Evolutionary conservation across 768 basidiomycete genomes (phyloP), one percentile per base, ranked within the genome.

Genomic region (Mycena crocata): DNA sequence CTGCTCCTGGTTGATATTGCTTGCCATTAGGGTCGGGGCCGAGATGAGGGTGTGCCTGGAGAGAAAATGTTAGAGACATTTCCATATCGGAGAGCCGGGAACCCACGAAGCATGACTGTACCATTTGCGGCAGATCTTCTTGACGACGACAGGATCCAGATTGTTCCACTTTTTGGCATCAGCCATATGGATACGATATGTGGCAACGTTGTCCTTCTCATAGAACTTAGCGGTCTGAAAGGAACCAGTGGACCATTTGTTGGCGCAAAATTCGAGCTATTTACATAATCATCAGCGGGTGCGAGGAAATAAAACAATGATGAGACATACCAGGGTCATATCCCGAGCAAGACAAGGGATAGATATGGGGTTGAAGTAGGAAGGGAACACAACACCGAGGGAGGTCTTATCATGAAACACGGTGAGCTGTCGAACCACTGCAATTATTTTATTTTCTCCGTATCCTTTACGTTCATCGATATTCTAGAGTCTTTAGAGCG

Each of bases 401-500:
- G 57, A 39, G 8, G 42, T 26, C 21, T 28, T 35, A n/a, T 46
- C n/a, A 2, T 30, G 19, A 59, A 67, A 67, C 3, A 15, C 35
- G 12, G 50, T 40, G 15, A 42, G 34, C 3, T 42, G 17, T 5
- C 65, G 59, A 31, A 17, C 54, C 2, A 12, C 0, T 0, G 15
- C 13, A 14, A 67, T 28, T 28, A 65, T 65, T 9, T 24, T 54
- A 34, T 66, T 66, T 32, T 56, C 64, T 6, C 15, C 64, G n/a
- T 24, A 66, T 13, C 58, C 58, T 5, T 8, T 13, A 13, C 40
- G 42, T 2, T 12, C 19, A 12, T 19, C 39, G 14, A 56, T 5
- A 12, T 62, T 24, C 66, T 67, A n/a, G 4, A 52, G 0, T 10
- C 19, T 45, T 57, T 30, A 51, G 34, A 45, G 13, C 2, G 40